Evolutionary conservation across 352 stramenopile species (phyloP).

Genomic region (Pythium dissimile): DNA sequence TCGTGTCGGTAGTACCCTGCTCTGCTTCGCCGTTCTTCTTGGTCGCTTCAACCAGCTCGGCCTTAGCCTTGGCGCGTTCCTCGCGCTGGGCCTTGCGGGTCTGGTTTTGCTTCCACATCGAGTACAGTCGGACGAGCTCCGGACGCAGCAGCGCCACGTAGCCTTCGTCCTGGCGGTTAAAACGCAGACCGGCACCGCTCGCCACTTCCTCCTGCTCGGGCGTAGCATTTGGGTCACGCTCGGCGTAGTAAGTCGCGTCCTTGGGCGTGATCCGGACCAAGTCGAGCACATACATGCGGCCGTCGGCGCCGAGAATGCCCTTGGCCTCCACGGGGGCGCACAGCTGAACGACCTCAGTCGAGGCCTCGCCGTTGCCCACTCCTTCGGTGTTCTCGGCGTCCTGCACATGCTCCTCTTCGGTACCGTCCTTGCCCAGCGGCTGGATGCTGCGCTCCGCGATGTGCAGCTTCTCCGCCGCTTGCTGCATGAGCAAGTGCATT

Average conservation of each 20-base stretch:
- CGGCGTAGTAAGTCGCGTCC: slow-evolving; percentile 91
- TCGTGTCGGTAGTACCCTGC: background rate
- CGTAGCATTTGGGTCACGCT: slow-evolving; percentile 8
- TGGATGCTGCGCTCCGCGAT: slow-evolving; percentile 86
- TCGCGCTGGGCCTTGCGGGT: slow-evolving; percentile 53
- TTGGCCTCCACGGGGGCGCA: slow-evolving; percentile 95
- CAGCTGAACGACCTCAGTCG: slow-evolving; percentile 60
- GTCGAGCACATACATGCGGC: slow-evolving; percentile 93
- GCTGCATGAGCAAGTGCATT: slow-evolving; percentile 90
- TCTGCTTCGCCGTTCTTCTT: slow-evolving; percentile 39
- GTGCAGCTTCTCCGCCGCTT: slow-evolving; percentile 82
- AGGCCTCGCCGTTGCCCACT: slow-evolving; percentile 43
- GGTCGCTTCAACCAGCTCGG: slow-evolving; percentile 24
- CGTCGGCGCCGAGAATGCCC: slow-evolving; percentile 93
- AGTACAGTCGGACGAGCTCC: slow-evolving; percentile 91
- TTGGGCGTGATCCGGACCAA: slow-evolving; percentile 93
- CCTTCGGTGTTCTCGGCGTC: slow-evolving; percentile 8
- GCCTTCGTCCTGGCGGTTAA: slow-evolving; percentile 78
- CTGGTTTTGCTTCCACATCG: slow-evolving; percentile 89
- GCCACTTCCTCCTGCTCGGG: slow-evolving; percentile 23
- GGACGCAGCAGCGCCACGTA: slow-evolving; percentile 89
- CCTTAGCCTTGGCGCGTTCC: slow-evolving; percentile 37
- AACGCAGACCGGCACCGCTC: slow-evolving; percentile 49
- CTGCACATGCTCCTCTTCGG: slow-evolving; percentile 37
- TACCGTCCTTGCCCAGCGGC: slow-evolving; percentile 59